Evolutionary conservation across 2,329 filamentous ascomycete species (phyloP).

Genomic region (Colletotrichum tabaci): DNA sequence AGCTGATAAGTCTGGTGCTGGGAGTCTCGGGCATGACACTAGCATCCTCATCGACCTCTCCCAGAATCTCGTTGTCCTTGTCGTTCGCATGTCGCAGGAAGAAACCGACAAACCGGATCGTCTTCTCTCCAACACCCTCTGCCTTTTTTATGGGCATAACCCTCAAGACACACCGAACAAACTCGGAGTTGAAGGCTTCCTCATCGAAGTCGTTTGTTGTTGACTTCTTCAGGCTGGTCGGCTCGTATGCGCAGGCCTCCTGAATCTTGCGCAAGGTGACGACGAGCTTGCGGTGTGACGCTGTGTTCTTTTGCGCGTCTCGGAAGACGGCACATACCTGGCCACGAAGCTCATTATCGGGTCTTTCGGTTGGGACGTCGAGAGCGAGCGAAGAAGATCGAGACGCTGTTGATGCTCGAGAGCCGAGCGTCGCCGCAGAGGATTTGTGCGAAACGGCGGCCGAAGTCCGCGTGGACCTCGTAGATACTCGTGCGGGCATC

Average conservation of each 20-base stretch:
- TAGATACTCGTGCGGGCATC: constrained; percentile 67
- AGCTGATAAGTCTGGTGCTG: constrained; percentile 82
- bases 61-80: constrained; percentile 79
- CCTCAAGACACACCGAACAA: constrained; percentile 85
- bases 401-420: constrained; percentile 63
- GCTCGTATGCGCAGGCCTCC: constrained; percentile 83
- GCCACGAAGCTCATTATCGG: constrained; percentile 78
- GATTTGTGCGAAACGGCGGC: constrained; percentile 58
- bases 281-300: constrained; percentile 90
- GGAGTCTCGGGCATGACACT: constrained; percentile 86
- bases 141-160: constrained; percentile 92
- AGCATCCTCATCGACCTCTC: constrained; percentile 76
- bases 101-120: constrained; percentile 87
- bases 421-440: constrained; percentile 54
- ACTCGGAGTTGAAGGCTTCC: constrained; percentile 88
- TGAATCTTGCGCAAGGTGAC: constrained; percentile 92
- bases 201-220: constrained; percentile 81
- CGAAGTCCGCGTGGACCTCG: constrained; percentile 63
- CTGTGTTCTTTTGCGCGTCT: constrained; percentile 90
- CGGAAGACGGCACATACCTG: constrained; percentile 82
- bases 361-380: constrained; percentile 79
- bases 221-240: constrained; percentile 65
- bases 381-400: constrained; percentile 60
- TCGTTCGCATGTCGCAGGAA: constrained; percentile 83
- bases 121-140: constrained; percentile 88